Evolutionary conservation across 1,284 basidiomycete species (phyloP).

Genomic region (Ceratobasidium sp.): DNA sequence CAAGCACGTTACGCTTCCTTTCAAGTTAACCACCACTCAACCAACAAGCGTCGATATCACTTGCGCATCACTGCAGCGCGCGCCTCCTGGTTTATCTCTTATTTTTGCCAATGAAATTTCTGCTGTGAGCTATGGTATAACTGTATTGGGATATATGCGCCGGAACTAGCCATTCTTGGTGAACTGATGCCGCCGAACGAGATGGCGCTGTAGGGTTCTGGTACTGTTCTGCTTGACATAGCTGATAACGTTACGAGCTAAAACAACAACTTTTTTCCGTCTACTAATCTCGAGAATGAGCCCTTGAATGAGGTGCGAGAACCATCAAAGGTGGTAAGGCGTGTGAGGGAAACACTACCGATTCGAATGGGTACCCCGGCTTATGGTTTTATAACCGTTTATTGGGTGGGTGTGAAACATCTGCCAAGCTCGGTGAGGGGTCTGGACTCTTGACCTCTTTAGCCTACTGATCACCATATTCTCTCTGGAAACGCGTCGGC

Average conservation of each 20-base stretch:
- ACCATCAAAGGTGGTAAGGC: constrained; percentile 62
- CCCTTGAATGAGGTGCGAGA: constrained; percentile 80
- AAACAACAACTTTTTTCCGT: constrained; percentile 69
- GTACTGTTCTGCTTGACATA: neutral
- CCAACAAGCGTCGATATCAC: too few species aligned
- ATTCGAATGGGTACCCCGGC: constrained; percentile 51
- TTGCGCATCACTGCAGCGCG: too few species aligned
- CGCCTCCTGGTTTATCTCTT: too few species aligned
- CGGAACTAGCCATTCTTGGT: constrained; percentile 78
- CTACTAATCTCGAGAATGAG: constrained; percentile 83
- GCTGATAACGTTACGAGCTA: neutral
- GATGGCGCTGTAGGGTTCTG: constrained; percentile 68
- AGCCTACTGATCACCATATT: constrained; percentile 76
- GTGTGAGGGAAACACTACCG: constrained; percentile 39
- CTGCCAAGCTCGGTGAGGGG: constrained; percentile 59
- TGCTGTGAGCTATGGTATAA: too few species aligned
- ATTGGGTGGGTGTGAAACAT: constrained; percentile 83
- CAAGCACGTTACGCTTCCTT: neutral
- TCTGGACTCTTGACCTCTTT: neutral
- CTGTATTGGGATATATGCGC: constrained; percentile 37
- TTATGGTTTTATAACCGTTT: constrained; percentile 87
- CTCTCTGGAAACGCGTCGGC: constrained; percentile 65
- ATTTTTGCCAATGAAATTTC: too few species aligned
- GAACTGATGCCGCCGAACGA: constrained; percentile 90
- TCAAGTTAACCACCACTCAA: too few species aligned